A percentile compares a stretch with the other conserved stretches of the same genome.
Evolutionary conservation across 345 rosid genomes (phyloP).

Genomic region (Rubroshorea leprosula): DNA sequence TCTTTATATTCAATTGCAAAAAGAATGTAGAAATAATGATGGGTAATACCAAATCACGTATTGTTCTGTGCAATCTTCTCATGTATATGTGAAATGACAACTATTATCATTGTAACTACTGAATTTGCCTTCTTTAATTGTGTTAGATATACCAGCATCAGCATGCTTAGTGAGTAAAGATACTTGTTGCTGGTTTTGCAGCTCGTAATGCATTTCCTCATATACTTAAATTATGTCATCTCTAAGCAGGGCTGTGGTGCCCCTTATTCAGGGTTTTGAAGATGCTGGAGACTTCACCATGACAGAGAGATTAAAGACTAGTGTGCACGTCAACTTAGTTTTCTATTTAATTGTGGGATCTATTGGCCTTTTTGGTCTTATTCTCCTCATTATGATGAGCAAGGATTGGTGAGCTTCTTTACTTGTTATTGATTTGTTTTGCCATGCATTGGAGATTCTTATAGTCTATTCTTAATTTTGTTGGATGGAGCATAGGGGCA

Average conservation of each 20-base stretch:
- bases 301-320: constrained; percentile 84
- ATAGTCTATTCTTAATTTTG: constrained; percentile 13
- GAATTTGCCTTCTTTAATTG: no score
- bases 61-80: no score
- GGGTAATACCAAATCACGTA: no score
- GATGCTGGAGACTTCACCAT: constrained; percentile 98
- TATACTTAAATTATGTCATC: constrained; percentile 41
- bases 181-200: constrained; percentile 17
- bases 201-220: constrained; percentile 34
- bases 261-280: constrained; percentile 99
- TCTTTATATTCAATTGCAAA: no score
- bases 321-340: constrained; percentile 81
- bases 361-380: constrained; percentile 83
- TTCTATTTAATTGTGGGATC: constrained; percentile 88
- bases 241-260: constrained; percentile 97
- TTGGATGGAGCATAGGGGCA: not conserved
- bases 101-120: no score
- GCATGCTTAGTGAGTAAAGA: constrained; percentile 1
- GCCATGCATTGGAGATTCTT: not conserved
- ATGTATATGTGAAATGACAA: no score
- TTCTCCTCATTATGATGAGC: constrained; percentile 75
- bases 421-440: constrained; percentile 6
- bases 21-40: no score
- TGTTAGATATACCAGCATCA: not conserved
- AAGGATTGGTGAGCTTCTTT: constrained; percentile 38